Evolutionary conservation across 2,329 filamentous ascomycete species (phyloP), one percentile per base, ranked within the genome.

Genomic region (Aspergillus latus): DNA sequence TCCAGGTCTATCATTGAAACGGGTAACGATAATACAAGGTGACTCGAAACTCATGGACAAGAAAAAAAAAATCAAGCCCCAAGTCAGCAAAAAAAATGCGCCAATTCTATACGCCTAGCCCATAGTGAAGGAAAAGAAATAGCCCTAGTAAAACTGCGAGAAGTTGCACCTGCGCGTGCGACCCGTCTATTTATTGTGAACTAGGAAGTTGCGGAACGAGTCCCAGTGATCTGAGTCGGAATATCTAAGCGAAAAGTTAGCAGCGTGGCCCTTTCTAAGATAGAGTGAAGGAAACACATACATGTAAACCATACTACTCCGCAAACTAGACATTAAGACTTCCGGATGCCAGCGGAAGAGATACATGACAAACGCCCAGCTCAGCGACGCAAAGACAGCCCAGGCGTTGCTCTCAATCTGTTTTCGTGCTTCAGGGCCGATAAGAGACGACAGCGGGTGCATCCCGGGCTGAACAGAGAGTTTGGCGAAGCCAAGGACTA

Each of bases 291-390:
- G 52, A 4, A 53, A 43, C 37, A 82, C 84, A 70, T 93, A 99
- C 80, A 99, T 96, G 71, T 99, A 99, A 66, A 85, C 90, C 94
- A 99, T 99, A 78, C 92, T 97, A 76, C 87, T 92, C 73, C 91
- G 84, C 80, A 99, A 77, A 74, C 92, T 97, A 58, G 87, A 85
- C 81, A 97, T 94, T 70, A 99, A 83, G 55, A 89, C 90, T 67
- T 95, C 90, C 4, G 93, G 92, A 77, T 97, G 87, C 84, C 89
- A 90, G 66, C 89, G 84, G 80, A 97, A 99, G 59, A 99, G 76
- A 77, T 93, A 91, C 94, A 99, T 99, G 62, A 99, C 92, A 68
- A 86, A 80, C 4, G 88, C 94, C 94, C 94, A 99, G 69, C 88
- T 95, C 62, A 93, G 68, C 65, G 88, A 89, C 42, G 94, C 93